These are phyloP conservation scores for Sporothrix phasma DNA, from an alignment of 2,329 filamentous ascomycete species.

Conservation along the genomic window DNA sequence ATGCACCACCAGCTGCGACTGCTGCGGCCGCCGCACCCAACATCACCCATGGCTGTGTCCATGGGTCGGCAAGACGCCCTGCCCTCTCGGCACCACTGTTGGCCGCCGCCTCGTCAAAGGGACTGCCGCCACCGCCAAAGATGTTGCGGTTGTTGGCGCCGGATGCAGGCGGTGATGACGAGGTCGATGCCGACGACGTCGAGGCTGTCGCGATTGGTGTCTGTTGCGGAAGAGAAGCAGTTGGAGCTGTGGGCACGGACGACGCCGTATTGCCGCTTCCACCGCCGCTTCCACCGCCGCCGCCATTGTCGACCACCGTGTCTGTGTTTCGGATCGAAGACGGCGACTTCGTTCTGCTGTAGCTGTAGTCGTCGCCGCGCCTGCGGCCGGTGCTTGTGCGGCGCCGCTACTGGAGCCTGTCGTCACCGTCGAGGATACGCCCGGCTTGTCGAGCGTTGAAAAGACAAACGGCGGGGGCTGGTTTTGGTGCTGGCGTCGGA, in stretches of 20 bases:
- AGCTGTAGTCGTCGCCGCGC: not conserved
- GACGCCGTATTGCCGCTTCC: not conserved
- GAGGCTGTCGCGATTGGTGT: not conserved
- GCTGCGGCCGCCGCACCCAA: not conserved
- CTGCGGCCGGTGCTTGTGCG: conserved; percentile 1
- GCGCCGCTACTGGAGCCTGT: not conserved
- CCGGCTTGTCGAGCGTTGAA: not conserved
- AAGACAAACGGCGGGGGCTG: not conserved
- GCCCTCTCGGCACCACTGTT: not conserved
- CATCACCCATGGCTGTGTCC: conserved; percentile 1
- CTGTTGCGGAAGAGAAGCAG: not conserved
- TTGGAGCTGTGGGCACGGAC: not conserved
- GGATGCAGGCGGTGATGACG: not conserved
- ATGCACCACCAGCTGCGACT: not conserved
- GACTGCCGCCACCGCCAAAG: conserved; percentile 20
- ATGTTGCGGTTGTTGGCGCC: not conserved
- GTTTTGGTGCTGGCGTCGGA: not conserved
- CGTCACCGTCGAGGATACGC: not conserved
- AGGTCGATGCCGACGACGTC: not conserved
- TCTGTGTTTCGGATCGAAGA: not conserved
- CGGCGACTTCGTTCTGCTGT: not conserved
- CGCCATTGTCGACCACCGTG: not conserved
- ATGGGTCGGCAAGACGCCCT: not conserved
- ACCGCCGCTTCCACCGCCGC: no score
- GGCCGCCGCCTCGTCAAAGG: conserved; percentile 20